Evolutionary conservation across 2,329 filamentous ascomycete genomes (phyloP).

Genomic region (Nemania sp.): DNA sequence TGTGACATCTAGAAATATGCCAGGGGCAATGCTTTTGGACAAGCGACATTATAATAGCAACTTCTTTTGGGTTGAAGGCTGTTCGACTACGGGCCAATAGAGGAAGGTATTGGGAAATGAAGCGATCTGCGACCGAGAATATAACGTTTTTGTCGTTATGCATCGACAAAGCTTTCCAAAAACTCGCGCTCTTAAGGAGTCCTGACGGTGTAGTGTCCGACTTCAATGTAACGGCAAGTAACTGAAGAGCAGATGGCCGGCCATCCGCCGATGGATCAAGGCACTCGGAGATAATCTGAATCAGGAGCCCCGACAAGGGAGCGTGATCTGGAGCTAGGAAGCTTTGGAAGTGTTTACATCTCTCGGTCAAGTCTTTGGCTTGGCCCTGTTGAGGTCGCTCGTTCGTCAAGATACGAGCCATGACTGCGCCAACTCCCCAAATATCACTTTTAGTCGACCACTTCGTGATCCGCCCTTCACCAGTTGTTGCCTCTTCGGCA

Average conservation of each 20-base stretch:
- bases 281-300: background rate
- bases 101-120: background rate
- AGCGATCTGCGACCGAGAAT: background rate
- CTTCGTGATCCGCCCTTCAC: background rate
- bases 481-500: background rate
- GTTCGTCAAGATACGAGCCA: background rate
- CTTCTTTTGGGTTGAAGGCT: background rate
- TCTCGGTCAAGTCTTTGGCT: too few species aligned
- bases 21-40: background rate
- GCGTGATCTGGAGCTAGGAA: too few species aligned
- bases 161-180: background rate
- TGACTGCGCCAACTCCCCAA: background rate
- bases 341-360: too few species aligned
- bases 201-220: background rate
- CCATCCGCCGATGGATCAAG: background rate
- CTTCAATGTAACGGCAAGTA: background rate
- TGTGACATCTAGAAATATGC: background rate
- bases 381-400: too few species aligned
- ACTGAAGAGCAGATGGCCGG: background rate
- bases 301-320: background rate
- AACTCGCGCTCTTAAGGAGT: background rate
- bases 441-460: background rate
- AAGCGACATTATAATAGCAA: background rate
- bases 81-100: background rate
- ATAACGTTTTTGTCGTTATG: background rate